phyloP scores from a whole-genome alignment of 2,329 filamentous ascomycete species.

The Penicillium brevicompactum region DNA sequence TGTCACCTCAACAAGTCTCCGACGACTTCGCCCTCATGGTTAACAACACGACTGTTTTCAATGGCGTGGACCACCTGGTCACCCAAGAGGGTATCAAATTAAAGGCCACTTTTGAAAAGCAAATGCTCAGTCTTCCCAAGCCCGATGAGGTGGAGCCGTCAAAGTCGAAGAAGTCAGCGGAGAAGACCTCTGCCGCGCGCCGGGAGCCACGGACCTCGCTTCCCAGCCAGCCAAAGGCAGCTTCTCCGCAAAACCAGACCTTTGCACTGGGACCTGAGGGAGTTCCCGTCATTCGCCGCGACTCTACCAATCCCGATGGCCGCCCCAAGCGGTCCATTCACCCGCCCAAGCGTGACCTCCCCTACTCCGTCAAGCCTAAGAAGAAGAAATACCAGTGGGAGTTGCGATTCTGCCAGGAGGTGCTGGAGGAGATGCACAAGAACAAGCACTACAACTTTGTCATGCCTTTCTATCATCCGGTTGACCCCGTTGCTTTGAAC shows the following conservation, averaged over 20 bases:
- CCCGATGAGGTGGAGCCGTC: slow-evolving; percentile 64
- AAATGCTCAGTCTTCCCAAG: slow-evolving; percentile 62
- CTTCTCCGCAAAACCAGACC: slow-evolving; percentile 52
- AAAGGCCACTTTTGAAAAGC: slow-evolving; percentile 60
- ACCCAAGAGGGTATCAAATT: slow-evolving; percentile 67
- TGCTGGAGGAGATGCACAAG: slow-evolving; percentile 76
- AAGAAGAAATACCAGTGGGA: slow-evolving; percentile 88
- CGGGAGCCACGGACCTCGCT: slow-evolving; percentile 51
- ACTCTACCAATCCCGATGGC: slow-evolving; percentile 75
- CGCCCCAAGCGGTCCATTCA: slow-evolving; percentile 93
- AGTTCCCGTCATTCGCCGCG: slow-evolving; percentile 79
- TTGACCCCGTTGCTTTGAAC: slow-evolving; percentile 90
- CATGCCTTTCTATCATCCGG: slow-evolving; percentile 75
- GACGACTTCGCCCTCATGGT: slow-evolving; percentile 77
- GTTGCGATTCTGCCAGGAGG: slow-evolving; percentile 84
- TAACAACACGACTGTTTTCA: slow-evolving; percentile 78
- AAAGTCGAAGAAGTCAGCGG: slow-evolving; percentile 51
- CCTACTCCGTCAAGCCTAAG: slow-evolving; percentile 84
- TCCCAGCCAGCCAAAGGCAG: slow-evolving; percentile 39
- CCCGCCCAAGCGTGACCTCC: slow-evolving; percentile 88
- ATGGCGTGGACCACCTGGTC: slow-evolving; percentile 75
- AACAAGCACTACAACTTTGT: slow-evolving; percentile 69
- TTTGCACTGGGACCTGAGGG: slow-evolving; percentile 79
- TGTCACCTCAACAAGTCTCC: slow-evolving; percentile 70
- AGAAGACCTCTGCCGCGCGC: slow-evolving; percentile 48